Base-by-base conservation (phyloP, 2,329 filamentous ascomycete species). In the Chrysosporium queenslandicum region DNA sequence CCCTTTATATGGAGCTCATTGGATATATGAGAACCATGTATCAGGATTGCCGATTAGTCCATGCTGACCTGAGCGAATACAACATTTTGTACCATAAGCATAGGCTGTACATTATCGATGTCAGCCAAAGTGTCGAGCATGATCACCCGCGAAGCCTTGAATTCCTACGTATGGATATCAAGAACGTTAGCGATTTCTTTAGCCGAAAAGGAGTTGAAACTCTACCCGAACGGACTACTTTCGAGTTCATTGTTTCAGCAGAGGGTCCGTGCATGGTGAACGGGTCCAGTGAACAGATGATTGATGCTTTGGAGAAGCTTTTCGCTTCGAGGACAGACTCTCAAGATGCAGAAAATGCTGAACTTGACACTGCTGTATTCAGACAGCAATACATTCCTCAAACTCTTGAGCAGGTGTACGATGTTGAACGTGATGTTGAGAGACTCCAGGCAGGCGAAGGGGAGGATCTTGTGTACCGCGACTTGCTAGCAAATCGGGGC, bases 31-130 rank as follows among this genome's bases (percentile, higher is more conserved):
- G 90, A 50, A 82, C 83, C 53, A 84, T 98, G 77, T 97, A 96
- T 71, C 90, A 95, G 66, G 82, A 85, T 37, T 98, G 92, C 70
- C 81, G 79, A 50, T 81, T 98, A 6, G 91, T 98, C 0, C 92
- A 98, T 66, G 92, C 90, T 46, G 92, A 98, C 79, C 68, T 98
- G 66, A 94, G 87, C 74, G 92, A 98, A 77, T 98, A 98, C 79
- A 98, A 98, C 64, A 81, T 97, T 49, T 78, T 98, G 18, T 98
- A 94, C 73, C 79, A 96, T 73, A 78, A 88, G 53, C 76, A 80
- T 54, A 81, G 80, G 61, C 80, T 96, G 0, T 95, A 87, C 75
- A 85, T 98, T 63, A 98, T 98, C 67, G 92, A 98, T 69, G 92
- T 98, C 40, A 95, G 88, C 52, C 92, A 98, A 72, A 92, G 86